Percentiles rank a stretch among this genome's conserved stretches.
These are phyloP conservation scores for Vaccinium macrocarpon DNA, from an alignment of 148 eudicot species.

Conservation along the genomic window DNA sequence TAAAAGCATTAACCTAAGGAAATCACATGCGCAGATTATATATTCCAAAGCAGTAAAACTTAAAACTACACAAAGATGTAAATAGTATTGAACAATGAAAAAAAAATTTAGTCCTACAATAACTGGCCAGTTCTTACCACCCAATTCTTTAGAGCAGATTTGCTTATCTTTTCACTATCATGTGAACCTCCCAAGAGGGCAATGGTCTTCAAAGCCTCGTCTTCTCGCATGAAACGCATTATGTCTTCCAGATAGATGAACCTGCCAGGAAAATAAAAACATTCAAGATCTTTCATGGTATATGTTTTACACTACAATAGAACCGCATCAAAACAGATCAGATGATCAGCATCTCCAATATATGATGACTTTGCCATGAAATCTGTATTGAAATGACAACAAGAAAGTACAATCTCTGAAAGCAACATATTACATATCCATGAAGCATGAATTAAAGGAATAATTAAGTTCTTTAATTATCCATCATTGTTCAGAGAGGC, in stretches of 20 bases:
- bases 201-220: slow-evolving; percentile 61
- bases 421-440: background rate
- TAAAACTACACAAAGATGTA: background rate
- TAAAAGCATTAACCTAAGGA: slow-evolving; percentile 62
- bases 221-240: slow-evolving; percentile 67
- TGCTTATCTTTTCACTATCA: slow-evolving; percentile 62
- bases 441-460: background rate
- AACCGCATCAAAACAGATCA: background rate
- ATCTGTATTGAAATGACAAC: background rate
- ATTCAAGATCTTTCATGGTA: background rate
- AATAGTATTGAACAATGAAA: background rate
- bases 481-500: background rate
- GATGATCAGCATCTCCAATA: slow-evolving; percentile 5
- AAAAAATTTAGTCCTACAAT: background rate
- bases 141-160: slow-evolving; percentile 67
- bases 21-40: background rate
- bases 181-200: slow-evolving; percentile 53
- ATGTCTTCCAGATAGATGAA: slow-evolving; percentile 57
- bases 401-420: background rate
- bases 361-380: background rate
- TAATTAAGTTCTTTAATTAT: background rate
- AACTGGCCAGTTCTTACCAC: slow-evolving; percentile 47
- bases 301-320: background rate
- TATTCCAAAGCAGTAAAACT: background rate
- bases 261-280: slow-evolving; percentile 29